A percentile compares a stretch with the other conserved stretches of the same genome.
Conservation (phyloP, 2,329 filamentous ascomycete genomes). For the Tricladium varicosporioides region DNA sequence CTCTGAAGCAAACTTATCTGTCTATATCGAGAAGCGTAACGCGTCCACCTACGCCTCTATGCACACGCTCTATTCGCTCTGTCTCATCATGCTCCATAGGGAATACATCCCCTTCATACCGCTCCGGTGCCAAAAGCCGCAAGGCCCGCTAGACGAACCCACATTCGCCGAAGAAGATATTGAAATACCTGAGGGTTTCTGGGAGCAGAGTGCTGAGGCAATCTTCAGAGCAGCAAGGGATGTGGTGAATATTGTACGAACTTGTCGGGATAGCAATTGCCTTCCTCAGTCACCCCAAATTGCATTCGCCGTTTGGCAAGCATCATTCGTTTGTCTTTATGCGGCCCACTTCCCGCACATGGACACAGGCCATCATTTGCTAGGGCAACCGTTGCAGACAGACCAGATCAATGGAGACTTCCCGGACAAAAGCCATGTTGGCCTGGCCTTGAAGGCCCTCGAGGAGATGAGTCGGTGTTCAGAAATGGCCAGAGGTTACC, state of each 20-base stretch:
- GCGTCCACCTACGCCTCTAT: slow-evolving; percentile 65
- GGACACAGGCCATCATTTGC: too few species aligned
- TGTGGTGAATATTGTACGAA: slow-evolving; percentile 62
- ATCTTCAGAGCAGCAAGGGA: slow-evolving; percentile 62
- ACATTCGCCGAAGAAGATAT: slow-evolving; percentile 47
- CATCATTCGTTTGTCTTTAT: slow-evolving; percentile 65
- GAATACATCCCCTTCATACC: slow-evolving; percentile 68
- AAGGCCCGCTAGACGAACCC: slow-evolving; percentile 58
- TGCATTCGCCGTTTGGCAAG: slow-evolving; percentile 65
- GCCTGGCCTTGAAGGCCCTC: too few species aligned
- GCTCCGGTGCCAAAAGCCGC: slow-evolving; percentile 47
- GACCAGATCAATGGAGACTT: too few species aligned
- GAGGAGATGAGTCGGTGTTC: too few species aligned
- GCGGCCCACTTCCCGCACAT: slow-evolving; percentile 66
- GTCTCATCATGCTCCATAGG: slow-evolving; percentile 65
- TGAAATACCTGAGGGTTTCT: slow-evolving; percentile 53
- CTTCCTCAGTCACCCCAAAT: slow-evolving; percentile 64
- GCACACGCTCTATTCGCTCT: slow-evolving; percentile 64
- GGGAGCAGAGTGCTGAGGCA: slow-evolving; percentile 59
- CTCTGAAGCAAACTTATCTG: slow-evolving; percentile 60
- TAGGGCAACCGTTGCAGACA: too few species aligned
- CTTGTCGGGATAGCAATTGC: slow-evolving; percentile 57
- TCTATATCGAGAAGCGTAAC: slow-evolving; percentile 62
- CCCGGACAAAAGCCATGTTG: too few species aligned
- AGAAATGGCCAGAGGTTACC: too few species aligned